Percentiles rank a stretch among this genome's conserved stretches.
Conservation (phyloP, 495 filamentous ascomycete genomes). For the Penicillium malachiteum region DNA sequence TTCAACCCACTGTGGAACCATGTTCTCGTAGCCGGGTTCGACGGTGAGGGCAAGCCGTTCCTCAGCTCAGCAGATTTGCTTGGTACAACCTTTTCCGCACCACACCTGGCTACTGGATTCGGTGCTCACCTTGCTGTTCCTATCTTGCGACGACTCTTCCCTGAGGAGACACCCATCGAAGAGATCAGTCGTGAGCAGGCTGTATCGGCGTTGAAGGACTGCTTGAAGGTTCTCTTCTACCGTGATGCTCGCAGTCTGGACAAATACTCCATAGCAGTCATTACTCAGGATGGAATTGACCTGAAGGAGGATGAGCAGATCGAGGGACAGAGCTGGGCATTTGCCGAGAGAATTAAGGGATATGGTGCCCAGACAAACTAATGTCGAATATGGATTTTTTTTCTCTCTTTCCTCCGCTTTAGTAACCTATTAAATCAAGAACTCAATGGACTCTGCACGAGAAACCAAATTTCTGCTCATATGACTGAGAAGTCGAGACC, state of each 20-base stretch:
- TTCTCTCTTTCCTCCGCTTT: background rate
- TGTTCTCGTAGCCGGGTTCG: conserved; percentile 84
- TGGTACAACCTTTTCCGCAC: conserved; percentile 84
- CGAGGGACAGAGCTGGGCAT: conserved; percentile 91
- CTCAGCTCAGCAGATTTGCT: conserved; percentile 86
- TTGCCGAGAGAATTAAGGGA: conserved; percentile 81
- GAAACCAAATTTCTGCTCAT: background rate
- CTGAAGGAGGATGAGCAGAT: conserved; percentile 75
- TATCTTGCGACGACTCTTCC: conserved; percentile 76
- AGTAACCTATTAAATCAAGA: background rate
- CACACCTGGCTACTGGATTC: conserved; percentile 89
- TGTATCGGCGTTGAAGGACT: conserved; percentile 76
- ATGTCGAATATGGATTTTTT: background rate
- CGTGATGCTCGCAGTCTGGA: conserved; percentile 91
- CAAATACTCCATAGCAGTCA: conserved; percentile 83
- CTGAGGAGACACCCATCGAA: conserved; percentile 73
- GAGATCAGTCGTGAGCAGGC: conserved; percentile 75
- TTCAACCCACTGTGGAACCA: conserved; percentile 98
- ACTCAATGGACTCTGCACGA: conserved; percentile 1
- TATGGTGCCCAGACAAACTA: conserved; percentile 69
- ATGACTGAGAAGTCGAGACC: too few species aligned
- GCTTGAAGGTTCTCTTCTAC: conserved; percentile 98
- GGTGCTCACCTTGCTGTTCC: conserved; percentile 91
- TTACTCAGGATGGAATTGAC: conserved; percentile 79
- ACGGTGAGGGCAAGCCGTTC: conserved; percentile 78